These are phyloP conservation scores for Pelargonium cotyledonis DNA, from an alignment of 441 rosid genomes.

Conservation along the genomic window DNA sequence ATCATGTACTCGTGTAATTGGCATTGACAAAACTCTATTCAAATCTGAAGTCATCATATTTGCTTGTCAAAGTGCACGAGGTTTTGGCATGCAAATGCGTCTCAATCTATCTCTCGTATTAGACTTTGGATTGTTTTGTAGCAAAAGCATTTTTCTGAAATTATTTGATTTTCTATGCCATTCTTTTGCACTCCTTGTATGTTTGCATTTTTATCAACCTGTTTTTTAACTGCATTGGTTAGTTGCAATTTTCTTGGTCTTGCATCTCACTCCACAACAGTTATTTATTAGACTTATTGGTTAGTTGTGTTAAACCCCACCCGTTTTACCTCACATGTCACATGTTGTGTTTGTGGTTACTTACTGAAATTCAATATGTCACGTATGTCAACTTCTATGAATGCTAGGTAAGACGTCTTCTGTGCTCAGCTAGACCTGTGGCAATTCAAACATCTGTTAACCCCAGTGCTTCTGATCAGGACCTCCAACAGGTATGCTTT, in stretches of 20 bases:
- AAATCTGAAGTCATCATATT: not conserved
- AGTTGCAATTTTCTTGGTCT: not conserved
- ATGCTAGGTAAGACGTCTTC: conserved; percentile 77
- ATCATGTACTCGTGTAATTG: not conserved
- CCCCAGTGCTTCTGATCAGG: conserved; percentile 86
- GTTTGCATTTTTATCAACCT: not conserved
- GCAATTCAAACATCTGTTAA: conserved; percentile 77
- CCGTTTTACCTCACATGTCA: not conserved
- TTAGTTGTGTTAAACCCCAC: not conserved
- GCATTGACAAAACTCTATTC: not conserved
- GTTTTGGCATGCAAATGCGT: not conserved
- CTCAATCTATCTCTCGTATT: not conserved
- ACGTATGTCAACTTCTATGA: conserved; percentile 18
- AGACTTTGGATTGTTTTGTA: conserved; percentile 1
- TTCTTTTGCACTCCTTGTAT: not conserved
- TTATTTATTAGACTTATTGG: not conserved
- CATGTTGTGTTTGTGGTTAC: conserved; percentile 8
- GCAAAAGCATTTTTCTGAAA: conserved; percentile 6
- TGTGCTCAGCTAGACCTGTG: conserved; percentile 86
- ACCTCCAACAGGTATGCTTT: conserved; percentile 80
- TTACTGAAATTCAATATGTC: conserved; percentile 18
- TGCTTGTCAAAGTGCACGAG: conserved; percentile 1
- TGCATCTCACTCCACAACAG: not conserved
- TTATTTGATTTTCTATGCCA: conserved; percentile 1
- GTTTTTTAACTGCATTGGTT: not conserved